Base-by-base conservation (phyloP, 176 grass and related monocot genomes). In the Ananas comosus region DNA sequence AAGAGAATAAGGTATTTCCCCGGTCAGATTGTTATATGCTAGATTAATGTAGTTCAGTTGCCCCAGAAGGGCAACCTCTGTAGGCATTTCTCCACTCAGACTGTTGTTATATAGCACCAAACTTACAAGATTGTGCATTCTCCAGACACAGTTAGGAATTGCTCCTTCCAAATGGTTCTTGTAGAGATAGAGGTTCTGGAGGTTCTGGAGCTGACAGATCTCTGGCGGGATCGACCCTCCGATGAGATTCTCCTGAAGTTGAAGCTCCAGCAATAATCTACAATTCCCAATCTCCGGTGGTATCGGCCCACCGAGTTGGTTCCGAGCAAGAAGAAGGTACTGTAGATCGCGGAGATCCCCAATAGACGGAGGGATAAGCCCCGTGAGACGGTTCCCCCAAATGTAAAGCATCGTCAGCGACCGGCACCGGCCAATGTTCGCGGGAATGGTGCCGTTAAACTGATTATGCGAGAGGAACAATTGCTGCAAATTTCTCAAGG, bases 221-320 rank as follows among this genome's bases (percentile, higher is more conserved):
- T 86, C 80, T 0, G 21, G 68, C 13, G 83, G 83, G 51, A 90
- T 74, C 8, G 49, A 18, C 51, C 85, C 85, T 1, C 70, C 66
- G 13, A 87, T 73, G 49, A 54, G 74, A 56, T 87, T 87, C 17
- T 83, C 82, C 53, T 87, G 80, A 22, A 87, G 69, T 8, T 64
- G 66, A 17, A 89, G 71, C 54, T 79, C 86, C 1, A 85, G 69
- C 74, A 89, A 79, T 11, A 69, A 72, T 74, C 48, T 50, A 70
- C 86, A 89, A 7, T 17, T 82, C 1, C 49, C 71, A 2, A 89
- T 70, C 33, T 80, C 78, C 0, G 5, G 63, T 19, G 86, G 86
- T 52, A 87, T 79, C n/a, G 67, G 22, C 21, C 80, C 76, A 2
- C 51, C 22, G 1, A 87, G 28, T 9, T 3, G 69, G 42, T 76